These are phyloP conservation scores for Diaporthe aspalathi DNA, from an alignment of 2,329 filamentous ascomycete species.

Conservation along the genomic window DNA sequence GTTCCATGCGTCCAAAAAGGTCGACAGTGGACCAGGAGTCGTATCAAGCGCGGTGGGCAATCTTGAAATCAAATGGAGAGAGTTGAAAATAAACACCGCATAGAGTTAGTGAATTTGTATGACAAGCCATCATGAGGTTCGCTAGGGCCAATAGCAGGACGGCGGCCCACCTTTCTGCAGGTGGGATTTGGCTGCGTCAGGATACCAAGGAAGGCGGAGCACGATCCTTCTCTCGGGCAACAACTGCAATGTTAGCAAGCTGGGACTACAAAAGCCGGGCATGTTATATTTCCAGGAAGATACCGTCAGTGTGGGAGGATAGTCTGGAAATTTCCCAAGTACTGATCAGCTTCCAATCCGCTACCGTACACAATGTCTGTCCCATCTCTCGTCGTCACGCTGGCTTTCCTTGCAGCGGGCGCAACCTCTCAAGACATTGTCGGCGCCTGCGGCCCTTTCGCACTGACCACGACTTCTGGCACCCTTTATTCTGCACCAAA, in stretches of 20 bases:
- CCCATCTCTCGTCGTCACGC: not conserved
- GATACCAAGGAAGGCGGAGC: not conserved
- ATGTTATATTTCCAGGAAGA: not conserved
- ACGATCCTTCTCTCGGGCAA: not conserved
- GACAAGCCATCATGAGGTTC: not conserved
- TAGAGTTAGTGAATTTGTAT: not conserved
- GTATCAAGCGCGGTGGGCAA: too few relatives aligned
- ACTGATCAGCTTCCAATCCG: not conserved
- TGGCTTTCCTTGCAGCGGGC: not conserved
- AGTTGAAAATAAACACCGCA: not conserved
- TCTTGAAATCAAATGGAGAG: too few relatives aligned
- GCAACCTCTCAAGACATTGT: not conserved
- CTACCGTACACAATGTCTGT: not conserved
- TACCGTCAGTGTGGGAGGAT: not conserved
- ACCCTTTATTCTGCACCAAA: not conserved
- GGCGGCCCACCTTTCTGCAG: not conserved
- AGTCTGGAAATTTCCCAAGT: too few relatives aligned
- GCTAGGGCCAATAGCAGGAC: not conserved
- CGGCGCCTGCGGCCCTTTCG: not conserved
- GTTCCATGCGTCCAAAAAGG: too few relatives aligned
- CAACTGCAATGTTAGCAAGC: not conserved
- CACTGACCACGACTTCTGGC: constrained; percentile 1
- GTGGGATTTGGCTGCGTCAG: not conserved
- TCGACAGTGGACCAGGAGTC: too few relatives aligned
- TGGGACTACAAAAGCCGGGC: not conserved